A percentile compares a stretch with the other conserved stretches of the same genome.
Evolutionary conservation across 768 basidiomycete genomes (phyloP).

Genomic region (Auriscalpium orientale): DNA sequence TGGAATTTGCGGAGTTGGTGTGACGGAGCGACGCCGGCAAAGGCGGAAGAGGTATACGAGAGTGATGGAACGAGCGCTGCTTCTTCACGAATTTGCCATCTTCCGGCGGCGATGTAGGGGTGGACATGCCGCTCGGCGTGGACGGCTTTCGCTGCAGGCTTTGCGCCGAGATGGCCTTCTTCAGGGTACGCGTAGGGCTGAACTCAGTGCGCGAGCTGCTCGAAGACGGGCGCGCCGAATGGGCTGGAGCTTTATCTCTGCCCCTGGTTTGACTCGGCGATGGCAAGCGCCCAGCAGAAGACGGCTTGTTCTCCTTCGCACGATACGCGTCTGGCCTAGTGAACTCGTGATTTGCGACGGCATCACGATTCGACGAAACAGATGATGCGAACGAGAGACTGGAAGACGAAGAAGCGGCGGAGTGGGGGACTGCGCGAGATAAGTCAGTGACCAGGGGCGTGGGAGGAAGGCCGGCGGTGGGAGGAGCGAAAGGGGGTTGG

Average conservation of each 20-base stretch:
- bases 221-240: background rate
- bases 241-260: background rate
- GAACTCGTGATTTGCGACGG: background rate
- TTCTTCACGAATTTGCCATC: conserved; percentile 35
- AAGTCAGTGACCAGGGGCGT: conserved; percentile 14
- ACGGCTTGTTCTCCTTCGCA: conserved; percentile 6
- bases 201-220: conserved; percentile 7
- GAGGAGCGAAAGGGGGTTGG: conserved; percentile 4
- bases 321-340: conserved; percentile 1
- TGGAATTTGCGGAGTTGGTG: conserved; percentile 13
- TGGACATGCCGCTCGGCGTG: conserved; percentile 21
- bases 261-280: background rate
- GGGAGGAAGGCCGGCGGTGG: conserved; percentile 5
- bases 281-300: background rate
- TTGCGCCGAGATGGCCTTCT: conserved; percentile 52
- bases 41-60: conserved; percentile 47
- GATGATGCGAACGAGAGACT: conserved; percentile 14
- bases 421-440: background rate
- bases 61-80: conserved; percentile 58
- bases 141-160: conserved; percentile 30
- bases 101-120: conserved; percentile 23
- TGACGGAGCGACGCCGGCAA: conserved; percentile 28
- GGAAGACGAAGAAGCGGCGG: conserved; percentile 11
- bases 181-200: conserved; percentile 27
- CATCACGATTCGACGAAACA: conserved; percentile 3